Conservation (phyloP, 2,329 filamentous ascomycete species). For the Aspergillus jensenii region DNA sequence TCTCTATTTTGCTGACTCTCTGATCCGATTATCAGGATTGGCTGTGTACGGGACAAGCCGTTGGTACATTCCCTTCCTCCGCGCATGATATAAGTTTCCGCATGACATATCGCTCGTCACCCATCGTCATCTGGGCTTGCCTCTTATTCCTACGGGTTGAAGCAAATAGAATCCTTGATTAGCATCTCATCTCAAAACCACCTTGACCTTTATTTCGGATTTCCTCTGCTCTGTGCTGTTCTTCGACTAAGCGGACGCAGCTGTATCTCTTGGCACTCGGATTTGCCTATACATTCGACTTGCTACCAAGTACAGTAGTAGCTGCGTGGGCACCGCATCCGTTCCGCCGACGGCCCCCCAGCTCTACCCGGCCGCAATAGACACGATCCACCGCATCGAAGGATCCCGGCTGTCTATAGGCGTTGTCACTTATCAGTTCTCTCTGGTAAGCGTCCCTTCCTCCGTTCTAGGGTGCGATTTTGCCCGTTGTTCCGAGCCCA, state of each 20-base stretch:
- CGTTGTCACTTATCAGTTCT: neutral
- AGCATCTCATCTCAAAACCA: neutral
- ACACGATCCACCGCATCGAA: conserved; percentile 15
- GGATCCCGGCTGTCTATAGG: neutral
- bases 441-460: conserved; percentile 23
- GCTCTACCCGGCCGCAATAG: conserved; percentile 13
- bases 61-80: neutral
- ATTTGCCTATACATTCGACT: neutral
- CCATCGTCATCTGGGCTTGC: neutral
- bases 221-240: neutral
- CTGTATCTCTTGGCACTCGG: neutral
- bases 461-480: conserved; percentile 21
- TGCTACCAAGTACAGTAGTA: neutral
- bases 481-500: conserved; percentile 20
- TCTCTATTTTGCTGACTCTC: neutral
- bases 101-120: conserved; percentile 3
- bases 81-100: conserved; percentile 2
- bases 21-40: neutral
- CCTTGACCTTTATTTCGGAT: neutral
- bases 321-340: conserved; percentile 21
- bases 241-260: neutral
- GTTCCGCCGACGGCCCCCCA: conserved; percentile 31
- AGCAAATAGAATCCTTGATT: neutral
- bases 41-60: neutral
- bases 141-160: neutral